Percentiles rank a stretch among this genome's conserved stretches.
Conservation (phyloP, 257 asterid species). For the Solanum clarkiae region DNA sequence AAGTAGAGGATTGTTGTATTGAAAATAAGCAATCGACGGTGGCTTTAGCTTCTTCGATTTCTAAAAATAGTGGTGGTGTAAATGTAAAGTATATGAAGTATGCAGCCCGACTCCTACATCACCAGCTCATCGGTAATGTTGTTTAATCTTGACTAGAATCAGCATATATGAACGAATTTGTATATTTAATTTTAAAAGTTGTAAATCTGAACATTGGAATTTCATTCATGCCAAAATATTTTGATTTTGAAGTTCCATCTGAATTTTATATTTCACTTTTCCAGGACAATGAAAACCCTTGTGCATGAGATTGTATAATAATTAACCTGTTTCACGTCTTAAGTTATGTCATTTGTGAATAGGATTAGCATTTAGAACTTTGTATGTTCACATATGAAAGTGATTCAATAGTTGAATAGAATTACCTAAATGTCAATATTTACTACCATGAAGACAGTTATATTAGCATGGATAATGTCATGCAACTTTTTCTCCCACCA, state of each 20-base stretch:
- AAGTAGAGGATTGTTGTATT: conserved; percentile 34
- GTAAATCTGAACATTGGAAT: neutral
- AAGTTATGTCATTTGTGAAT: neutral
- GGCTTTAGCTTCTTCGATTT: conserved; percentile 73
- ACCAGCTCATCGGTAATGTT: conserved; percentile 62
- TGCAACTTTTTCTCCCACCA: neutral
- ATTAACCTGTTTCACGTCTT: neutral
- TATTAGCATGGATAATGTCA: neutral
- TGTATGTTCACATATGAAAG: neutral
- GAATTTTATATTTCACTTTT: neutral
- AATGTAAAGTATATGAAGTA: conserved; percentile 37
- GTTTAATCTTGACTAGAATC: neutral
- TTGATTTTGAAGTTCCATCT: neutral
- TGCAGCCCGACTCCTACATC: conserved; percentile 64
- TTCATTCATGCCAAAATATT: neutral
- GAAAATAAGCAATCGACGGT: conserved; percentile 61
- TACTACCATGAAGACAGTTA: neutral
- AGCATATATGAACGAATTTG: neutral
- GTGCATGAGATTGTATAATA: neutral
- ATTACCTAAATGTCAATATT: neutral
- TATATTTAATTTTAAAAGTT: neutral
- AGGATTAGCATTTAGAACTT: neutral
- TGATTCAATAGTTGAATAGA: neutral
- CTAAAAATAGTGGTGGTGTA: conserved; percentile 60
- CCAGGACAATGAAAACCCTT: neutral